These are phyloP conservation scores for Wallacemonas sp. DNA, from an alignment of 208 protist genomes.

Conservation along the genomic window DNA sequence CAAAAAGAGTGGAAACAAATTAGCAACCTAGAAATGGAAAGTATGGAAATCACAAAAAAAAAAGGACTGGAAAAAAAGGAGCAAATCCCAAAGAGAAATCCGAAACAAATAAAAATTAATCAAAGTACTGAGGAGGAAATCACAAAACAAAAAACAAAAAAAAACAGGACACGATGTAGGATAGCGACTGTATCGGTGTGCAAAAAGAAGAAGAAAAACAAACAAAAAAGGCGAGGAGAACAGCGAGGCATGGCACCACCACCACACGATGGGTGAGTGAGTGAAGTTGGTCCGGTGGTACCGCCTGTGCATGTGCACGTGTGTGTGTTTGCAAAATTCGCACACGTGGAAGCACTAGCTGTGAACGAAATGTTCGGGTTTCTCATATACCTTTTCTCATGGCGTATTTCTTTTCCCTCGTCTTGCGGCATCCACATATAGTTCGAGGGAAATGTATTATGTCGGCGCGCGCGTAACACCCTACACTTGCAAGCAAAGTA, in stretches of 20 bases:
- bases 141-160: slow-evolving; percentile 17
- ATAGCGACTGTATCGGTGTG: not conserved
- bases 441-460: not conserved
- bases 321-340: too few species aligned
- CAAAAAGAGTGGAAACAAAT: slow-evolving; percentile 23
- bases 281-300: not conserved
- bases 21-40: too few species aligned
- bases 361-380: too few species aligned
- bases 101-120: slow-evolving; percentile 15
- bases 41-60: too few species aligned
- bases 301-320: too few species aligned
- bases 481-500: not conserved
- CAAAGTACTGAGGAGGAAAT: not conserved
- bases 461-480: not conserved
- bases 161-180: slow-evolving; percentile 22
- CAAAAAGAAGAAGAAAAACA: not conserved
- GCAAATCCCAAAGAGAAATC: slow-evolving; percentile 19
- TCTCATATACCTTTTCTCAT: too few species aligned
- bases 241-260: too few species aligned
- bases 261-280: not conserved
- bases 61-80: slow-evolving; percentile 25
- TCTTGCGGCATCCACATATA: not conserved
- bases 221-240: slow-evolving; percentile 16
- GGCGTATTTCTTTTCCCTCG: too few species aligned
- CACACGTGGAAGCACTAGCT: too few species aligned